phyloP scores from a whole-genome alignment of 345 rosid genomes.

The Camelina neglecta region DNA sequence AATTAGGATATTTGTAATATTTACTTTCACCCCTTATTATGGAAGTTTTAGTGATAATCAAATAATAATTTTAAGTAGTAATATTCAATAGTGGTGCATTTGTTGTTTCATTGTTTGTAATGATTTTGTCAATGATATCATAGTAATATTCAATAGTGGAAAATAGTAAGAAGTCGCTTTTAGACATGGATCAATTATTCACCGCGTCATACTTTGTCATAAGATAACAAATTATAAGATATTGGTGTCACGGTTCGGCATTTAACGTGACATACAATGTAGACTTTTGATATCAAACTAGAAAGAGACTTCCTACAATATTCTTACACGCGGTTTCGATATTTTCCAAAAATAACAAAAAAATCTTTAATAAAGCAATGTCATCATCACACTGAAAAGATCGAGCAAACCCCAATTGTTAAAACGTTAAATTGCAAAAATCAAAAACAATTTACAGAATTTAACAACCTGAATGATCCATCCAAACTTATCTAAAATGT shows the following conservation, averaged over 20 bases:
- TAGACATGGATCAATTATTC: constrained; percentile 14
- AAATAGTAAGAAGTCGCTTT: constrained; percentile 28
- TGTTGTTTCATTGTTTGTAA: constrained; percentile 15
- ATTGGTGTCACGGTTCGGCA: constrained; percentile 31
- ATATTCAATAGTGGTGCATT: neutral
- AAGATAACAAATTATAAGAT: constrained; percentile 25
- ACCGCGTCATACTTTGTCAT: constrained; percentile 26
- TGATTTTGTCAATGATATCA: constrained; percentile 27
- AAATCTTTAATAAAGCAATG: neutral
- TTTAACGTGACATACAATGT: constrained; percentile 42
- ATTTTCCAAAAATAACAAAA: constrained; percentile 24
- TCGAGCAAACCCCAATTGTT: neutral
- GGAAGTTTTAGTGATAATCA: constrained; percentile 1
- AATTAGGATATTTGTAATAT: neutral
- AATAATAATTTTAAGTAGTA: neutral
- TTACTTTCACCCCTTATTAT: neutral
- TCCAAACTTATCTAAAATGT: constrained; percentile 3
- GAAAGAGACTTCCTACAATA: constrained; percentile 43
- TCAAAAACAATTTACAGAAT: neutral
- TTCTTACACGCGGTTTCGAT: constrained; percentile 48
- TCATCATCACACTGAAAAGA: constrained; percentile 11
- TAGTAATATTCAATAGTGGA: constrained; percentile 26
- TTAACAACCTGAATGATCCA: neutral
- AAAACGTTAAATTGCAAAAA: neutral
- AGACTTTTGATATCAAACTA: constrained; percentile 40